Percentiles rank a stretch among this genome's conserved stretches.
phyloP scores from a whole-genome alignment of 768 basidiomycete species.

The Termitomyces sp. region DNA sequence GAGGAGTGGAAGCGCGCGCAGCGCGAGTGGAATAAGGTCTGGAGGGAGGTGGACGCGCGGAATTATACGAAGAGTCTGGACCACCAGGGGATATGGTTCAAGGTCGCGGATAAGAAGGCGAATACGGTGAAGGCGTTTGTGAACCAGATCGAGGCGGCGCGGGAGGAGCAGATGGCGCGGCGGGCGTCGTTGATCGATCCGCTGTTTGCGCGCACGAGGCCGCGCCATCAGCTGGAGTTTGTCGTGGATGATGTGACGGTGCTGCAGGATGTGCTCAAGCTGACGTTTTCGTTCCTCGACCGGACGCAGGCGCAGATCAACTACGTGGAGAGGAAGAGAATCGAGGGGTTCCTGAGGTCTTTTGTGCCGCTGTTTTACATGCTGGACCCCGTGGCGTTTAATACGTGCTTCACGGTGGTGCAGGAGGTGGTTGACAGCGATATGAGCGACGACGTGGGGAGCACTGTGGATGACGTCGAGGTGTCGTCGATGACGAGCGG shows the following conservation, averaged over 20 bases:
- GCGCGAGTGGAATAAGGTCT: constrained; percentile 97
- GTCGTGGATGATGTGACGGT: constrained; percentile 68
- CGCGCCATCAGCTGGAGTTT: constrained; percentile 78
- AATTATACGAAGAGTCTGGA: constrained; percentile 94
- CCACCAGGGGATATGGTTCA: constrained; percentile 89
- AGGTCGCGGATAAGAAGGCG: constrained; percentile 83
- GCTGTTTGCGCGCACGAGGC: constrained; percentile 54
- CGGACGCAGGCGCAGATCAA: constrained; percentile 75
- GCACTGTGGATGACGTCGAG: constrained; percentile 30
- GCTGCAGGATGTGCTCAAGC: constrained; percentile 82
- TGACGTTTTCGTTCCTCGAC: constrained; percentile 88
- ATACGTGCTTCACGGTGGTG: constrained; percentile 58
- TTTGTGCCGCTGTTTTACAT: constrained; percentile 77
- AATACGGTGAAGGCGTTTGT: constrained; percentile 72
- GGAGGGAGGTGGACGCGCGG: constrained; percentile 92
- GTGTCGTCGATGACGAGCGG: constrained; percentile 34
- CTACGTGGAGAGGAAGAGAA: constrained; percentile 66
- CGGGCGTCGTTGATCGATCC: constrained; percentile 58
- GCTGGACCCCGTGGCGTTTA: constrained; percentile 65
- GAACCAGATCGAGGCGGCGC: constrained; percentile 76
- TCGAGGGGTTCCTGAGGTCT: constrained; percentile 78
- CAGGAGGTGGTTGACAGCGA: constrained; percentile 55
- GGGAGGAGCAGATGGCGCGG: constrained; percentile 77
- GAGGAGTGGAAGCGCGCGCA: constrained; percentile 98
- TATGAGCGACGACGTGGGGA: constrained; percentile 47